phyloP scores from a whole-genome alignment of 1,139 yeast species.

The Yamadazyma atlantica region DNA sequence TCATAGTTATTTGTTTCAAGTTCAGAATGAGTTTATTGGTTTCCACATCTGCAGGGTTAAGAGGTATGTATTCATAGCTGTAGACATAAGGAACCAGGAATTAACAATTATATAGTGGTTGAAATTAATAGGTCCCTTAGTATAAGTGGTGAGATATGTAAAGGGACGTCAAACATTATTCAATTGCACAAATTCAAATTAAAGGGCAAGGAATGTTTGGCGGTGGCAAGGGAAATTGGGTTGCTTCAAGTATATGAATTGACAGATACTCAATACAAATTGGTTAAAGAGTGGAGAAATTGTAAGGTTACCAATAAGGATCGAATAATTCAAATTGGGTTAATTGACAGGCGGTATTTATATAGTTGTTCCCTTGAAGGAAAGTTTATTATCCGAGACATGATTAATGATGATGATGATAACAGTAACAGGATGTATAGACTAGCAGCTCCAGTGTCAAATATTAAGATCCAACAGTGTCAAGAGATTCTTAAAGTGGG shows the following conservation, averaged over 20 bases:
- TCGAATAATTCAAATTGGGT: conserved; percentile 26
- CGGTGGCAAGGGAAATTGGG: conserved; percentile 29
- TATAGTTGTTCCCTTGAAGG: conserved; percentile 49
- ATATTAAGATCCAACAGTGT: conserved; percentile 24
- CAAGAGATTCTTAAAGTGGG: conserved; percentile 22
- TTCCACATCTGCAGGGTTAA: conserved; percentile 8
- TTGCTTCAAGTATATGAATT: conserved; percentile 32
- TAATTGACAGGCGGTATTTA: conserved; percentile 31
- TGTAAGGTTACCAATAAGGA: conserved; percentile 13
- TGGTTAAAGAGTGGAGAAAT: conserved; percentile 41
- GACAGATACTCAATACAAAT: conserved; percentile 18
- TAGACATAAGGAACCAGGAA: not conserved
- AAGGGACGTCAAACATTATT: conserved; percentile 5
- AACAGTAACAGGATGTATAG: conserved; percentile 27
- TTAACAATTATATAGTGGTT: conserved; percentile 6
- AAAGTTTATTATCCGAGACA: conserved; percentile 42
- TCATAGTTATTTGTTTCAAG: too few species aligned
- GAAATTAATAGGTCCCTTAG: conserved; percentile 3
- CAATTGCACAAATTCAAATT: conserved; percentile 7
- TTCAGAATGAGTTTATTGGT: conserved; percentile 7
- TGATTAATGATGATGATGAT: conserved; percentile 40
- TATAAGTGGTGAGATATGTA: conserved; percentile 7
- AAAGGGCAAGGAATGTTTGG: conserved; percentile 22
- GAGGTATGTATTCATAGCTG: conserved; percentile 7
- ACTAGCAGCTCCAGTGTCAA: conserved; percentile 37